phyloP scores from a whole-genome alignment of 176 grass and related monocot genomes.

The Oryza officinalis region DNA sequence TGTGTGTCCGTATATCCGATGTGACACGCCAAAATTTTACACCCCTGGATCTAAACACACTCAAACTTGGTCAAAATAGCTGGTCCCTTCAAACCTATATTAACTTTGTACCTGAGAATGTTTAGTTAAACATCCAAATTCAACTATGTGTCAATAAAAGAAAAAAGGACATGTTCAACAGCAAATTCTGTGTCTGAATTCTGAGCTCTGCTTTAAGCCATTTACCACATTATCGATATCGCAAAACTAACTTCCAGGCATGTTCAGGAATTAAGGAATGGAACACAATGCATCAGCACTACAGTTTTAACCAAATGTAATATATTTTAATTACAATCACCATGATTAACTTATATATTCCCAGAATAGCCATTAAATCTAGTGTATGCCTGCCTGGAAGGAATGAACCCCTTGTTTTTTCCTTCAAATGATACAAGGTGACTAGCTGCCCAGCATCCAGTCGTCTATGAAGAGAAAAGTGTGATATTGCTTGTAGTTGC shows the following conservation, averaged over 20 bases:
- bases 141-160: not conserved
- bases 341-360: not conserved
- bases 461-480: not conserved
- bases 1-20: no score
- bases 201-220: not conserved
- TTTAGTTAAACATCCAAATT: not conserved
- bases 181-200: not conserved
- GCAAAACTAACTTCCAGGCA: not conserved
- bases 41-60: no score
- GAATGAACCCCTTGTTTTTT: not conserved
- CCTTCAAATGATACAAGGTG: not conserved
- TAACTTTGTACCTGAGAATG: not conserved
- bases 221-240: not conserved
- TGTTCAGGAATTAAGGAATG: not conserved
- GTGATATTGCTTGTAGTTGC: conserved; percentile 2
- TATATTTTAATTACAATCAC: not conserved
- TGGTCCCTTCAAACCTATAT: not conserved
- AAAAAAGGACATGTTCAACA: not conserved
- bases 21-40: no score
- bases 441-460: not conserved
- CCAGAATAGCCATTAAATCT: no score
- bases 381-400: no score
- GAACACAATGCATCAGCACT: not conserved
- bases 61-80: not conserved
- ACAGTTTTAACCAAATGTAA: not conserved